These are phyloP conservation scores for Pleodorina starrii DNA, from an alignment of 139 green algal species.

Conservation along the genomic window DNA sequence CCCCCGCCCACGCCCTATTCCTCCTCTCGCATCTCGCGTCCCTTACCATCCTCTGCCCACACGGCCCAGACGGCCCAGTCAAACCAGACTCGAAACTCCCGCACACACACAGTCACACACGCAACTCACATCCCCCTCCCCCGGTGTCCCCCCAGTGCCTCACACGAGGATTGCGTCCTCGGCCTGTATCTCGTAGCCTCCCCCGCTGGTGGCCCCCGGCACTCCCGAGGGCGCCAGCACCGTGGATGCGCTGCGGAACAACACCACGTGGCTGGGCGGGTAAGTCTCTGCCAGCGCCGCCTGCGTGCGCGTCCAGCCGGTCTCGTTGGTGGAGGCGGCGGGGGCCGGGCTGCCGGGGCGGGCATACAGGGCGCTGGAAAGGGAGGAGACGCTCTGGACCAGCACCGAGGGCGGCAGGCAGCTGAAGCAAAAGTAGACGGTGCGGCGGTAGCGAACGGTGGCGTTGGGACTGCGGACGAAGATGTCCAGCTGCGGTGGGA, in stretches of 20 bases:
- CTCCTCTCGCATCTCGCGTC: too few species aligned
- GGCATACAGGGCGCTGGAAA: neutral
- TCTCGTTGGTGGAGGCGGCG: neutral
- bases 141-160: too few species aligned
- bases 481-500: slow-evolving; percentile 8
- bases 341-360: too few species aligned
- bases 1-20: too few species aligned
- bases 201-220: neutral
- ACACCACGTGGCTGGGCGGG: neutral
- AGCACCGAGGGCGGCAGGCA: slow-evolving; percentile 24
- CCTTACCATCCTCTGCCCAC: too few species aligned
- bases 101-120: too few species aligned
- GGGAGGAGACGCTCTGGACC: too few species aligned
- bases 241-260: neutral
- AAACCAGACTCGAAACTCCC: too few species aligned
- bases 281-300: neutral
- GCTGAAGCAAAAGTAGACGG: slow-evolving; percentile 10
- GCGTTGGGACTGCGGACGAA: neutral
- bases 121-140: too few species aligned
- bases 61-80: too few species aligned
- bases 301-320: neutral
- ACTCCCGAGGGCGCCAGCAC: neutral
- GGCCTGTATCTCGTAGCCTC: neutral
- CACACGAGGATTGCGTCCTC: neutral
- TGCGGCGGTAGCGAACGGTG: neutral